Conservation (phyloP, 2,329 filamentous ascomycete genomes). For the Colletotrichum destructivum region DNA sequence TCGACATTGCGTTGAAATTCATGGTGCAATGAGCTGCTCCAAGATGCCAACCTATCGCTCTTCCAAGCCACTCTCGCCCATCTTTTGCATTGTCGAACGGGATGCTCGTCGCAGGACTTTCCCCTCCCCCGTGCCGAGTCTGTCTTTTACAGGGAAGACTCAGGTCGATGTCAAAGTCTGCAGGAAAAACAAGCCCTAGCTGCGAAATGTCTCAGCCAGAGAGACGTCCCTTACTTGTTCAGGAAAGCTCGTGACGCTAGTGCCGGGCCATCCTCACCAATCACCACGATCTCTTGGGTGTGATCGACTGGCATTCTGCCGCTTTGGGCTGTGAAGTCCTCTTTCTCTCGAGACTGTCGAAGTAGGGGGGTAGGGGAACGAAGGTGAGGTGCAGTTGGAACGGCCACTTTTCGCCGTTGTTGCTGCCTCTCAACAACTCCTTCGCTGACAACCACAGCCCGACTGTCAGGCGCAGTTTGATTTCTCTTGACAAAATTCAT, state of each 20-base stretch:
- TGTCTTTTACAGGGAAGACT: not conserved
- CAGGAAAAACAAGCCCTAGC: conserved; percentile 25
- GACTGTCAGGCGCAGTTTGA: not conserved
- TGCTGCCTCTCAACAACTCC: no score
- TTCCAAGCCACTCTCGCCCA: not conserved
- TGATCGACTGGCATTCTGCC: conserved; percentile 31
- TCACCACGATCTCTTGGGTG: conserved; percentile 16
- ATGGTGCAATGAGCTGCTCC: not conserved
- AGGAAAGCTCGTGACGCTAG: conserved; percentile 39
- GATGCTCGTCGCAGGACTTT: not conserved
- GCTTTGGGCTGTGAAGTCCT: conserved; percentile 8
- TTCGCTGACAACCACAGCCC: no score
- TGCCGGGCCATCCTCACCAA: conserved; percentile 15
- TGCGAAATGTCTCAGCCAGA: conserved; percentile 29
- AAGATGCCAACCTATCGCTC: not conserved
- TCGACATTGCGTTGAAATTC: not conserved
- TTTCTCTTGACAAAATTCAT: not conserved
- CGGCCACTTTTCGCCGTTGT: no score
- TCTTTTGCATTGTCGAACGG: conserved; percentile 9
- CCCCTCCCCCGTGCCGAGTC: not conserved
- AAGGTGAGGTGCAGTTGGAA: no score
- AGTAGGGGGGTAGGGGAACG: no score
- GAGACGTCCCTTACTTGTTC: conserved; percentile 5
- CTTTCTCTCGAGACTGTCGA: not conserved
- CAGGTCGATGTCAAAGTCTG: not conserved